Conservation (phyloP, 1,284 basidiomycete genomes). For the Rhodotorula sp. region DNA sequence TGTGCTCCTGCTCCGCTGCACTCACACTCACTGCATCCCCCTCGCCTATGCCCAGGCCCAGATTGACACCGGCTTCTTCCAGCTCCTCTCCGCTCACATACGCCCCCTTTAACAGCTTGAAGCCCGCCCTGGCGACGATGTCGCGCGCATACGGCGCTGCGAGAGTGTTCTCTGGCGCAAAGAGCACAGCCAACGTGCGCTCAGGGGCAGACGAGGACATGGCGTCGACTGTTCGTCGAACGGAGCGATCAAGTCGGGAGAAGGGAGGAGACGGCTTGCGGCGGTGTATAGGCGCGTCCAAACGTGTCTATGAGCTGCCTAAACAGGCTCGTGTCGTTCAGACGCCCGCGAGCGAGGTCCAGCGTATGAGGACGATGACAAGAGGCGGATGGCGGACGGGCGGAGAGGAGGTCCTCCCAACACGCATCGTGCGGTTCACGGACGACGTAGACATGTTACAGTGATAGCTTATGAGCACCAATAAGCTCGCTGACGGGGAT, state of each 20-base stretch:
- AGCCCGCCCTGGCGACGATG: not conserved
- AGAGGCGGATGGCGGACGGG: no score
- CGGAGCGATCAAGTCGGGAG: not conserved
- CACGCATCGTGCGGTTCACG: no score
- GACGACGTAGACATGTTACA: not conserved
- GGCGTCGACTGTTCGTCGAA: not conserved
- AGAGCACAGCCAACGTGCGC: conserved; percentile 24
- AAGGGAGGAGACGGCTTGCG: not conserved
- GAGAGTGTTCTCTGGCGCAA: not conserved
- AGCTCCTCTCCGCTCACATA: conserved; percentile 14
- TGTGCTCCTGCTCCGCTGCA: not conserved
- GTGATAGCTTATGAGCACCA: no score
- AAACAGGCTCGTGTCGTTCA: no score
- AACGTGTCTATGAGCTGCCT: no score
- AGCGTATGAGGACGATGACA: no score
- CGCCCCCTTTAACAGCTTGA: not conserved
- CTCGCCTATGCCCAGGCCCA: conserved; percentile 6
- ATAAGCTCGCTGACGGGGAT: no score
- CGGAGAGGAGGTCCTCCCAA: no score
- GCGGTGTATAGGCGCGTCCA: no score
- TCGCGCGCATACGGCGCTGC: not conserved
- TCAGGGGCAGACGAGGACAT: not conserved
- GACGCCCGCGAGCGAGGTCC: no score
- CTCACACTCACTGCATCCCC: not conserved
- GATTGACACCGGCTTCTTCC: conserved; percentile 29